These are phyloP conservation scores for Didymella pinodella DNA, from an alignment of 2,329 filamentous ascomycete genomes.

Conservation along the genomic window DNA sequence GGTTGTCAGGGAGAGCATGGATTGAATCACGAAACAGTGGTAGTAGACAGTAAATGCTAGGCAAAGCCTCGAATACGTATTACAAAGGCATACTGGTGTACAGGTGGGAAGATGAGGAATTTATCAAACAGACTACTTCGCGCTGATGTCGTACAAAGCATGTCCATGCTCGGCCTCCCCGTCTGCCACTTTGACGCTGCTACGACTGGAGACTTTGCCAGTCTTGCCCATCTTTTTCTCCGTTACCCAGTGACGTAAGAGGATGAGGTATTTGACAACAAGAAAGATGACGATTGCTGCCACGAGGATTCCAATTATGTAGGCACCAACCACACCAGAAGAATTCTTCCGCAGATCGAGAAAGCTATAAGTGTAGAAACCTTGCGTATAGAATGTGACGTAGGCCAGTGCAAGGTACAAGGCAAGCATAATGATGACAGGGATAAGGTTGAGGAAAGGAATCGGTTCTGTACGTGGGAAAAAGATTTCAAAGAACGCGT, in stretches of 20 bases:
- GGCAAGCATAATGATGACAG: conserved; percentile 73
- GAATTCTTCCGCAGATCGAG: conserved; percentile 65
- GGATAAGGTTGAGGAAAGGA: conserved; percentile 71
- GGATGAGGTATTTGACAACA: conserved; percentile 52
- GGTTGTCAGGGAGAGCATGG: conserved; percentile 6
- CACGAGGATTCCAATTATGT: conserved; percentile 62
- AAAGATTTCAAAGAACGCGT: conserved; percentile 78
- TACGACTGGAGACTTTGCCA: conserved; percentile 47
- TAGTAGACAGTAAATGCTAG: background rate
- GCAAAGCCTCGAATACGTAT: conserved; percentile 5
- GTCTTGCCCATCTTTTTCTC: conserved; percentile 55
- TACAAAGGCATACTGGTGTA: conserved; percentile 9
- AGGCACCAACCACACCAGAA: conserved; percentile 67
- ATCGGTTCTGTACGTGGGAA: conserved; percentile 70
- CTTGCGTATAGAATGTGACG: conserved; percentile 72
- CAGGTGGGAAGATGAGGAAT: background rate
- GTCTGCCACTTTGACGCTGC: conserved; percentile 12
- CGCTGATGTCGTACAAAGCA: conserved; percentile 29
- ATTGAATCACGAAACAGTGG: background rate
- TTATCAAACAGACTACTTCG: conserved; percentile 24
- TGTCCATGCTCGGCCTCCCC: conserved; percentile 32
- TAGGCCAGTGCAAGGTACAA: conserved; percentile 79
- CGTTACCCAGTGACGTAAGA: conserved; percentile 52
- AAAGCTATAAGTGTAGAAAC: conserved; percentile 80
- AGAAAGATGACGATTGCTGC: conserved; percentile 52